Evolutionary conservation across 805 yeast species (phyloP).

Genomic region (Yarrowia hollandica): DNA sequence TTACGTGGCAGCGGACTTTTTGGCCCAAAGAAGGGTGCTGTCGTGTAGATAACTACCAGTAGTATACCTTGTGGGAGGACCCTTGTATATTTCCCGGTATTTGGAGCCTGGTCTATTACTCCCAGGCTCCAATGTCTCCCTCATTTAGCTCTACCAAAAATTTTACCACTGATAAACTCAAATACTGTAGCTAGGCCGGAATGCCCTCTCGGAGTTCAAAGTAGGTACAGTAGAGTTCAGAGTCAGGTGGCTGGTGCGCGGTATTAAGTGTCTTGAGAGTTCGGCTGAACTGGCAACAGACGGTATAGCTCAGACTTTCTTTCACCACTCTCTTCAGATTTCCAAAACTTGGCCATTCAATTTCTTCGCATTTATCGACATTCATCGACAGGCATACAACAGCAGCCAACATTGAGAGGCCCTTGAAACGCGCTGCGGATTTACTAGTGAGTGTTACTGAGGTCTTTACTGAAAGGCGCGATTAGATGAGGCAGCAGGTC

Average conservation of each 20-base stretch:
- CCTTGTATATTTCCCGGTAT: no score
- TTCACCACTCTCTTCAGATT: neutral
- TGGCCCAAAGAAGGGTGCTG: no score
- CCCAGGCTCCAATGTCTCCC: no score
- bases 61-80: no score
- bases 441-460: neutral
- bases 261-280: conserved; percentile 23
- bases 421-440: conserved; percentile 16
- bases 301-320: conserved; percentile 7
- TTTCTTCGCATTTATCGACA: neutral
- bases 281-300: conserved; percentile 10
- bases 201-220: conserved; percentile 22
- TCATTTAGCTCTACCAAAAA: conserved; percentile 1
- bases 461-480: neutral
- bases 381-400: neutral
- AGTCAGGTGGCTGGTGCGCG: conserved; percentile 28
- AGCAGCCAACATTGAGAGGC: neutral
- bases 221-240: conserved; percentile 1
- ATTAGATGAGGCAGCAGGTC: neutral
- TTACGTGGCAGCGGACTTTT: no score
- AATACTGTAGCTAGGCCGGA: conserved; percentile 8
- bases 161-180: conserved; percentile 20
- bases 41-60: no score
- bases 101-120: no score
- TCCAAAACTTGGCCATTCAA: neutral